These are phyloP conservation scores for Hymenoscyphus albidus DNA, from an alignment of 2,329 filamentous ascomycete species.

Conservation along the genomic window DNA sequence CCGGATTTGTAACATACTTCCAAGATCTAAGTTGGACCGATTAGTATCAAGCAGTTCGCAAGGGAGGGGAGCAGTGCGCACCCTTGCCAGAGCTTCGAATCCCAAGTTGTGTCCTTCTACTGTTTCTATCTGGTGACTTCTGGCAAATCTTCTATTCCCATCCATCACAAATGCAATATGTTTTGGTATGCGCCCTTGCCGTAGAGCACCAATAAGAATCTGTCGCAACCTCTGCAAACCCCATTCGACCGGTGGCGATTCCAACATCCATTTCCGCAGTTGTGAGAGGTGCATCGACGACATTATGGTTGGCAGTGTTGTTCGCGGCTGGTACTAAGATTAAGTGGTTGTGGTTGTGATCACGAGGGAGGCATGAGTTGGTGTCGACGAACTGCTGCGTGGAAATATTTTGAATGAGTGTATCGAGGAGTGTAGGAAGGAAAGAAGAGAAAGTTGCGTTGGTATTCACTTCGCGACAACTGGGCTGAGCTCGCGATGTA, in stretches of 20 bases:
- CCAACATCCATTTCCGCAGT: slow-evolving; percentile 71
- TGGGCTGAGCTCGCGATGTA: background rate
- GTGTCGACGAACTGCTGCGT: background rate
- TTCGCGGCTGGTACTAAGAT: background rate
- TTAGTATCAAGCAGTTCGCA: slow-evolving; percentile 17
- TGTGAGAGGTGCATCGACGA: slow-evolving; percentile 56
- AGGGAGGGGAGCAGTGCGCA: slow-evolving; percentile 39
- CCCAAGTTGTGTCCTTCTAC: slow-evolving; percentile 94
- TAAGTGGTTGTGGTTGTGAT: background rate
- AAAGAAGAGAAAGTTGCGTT: background rate
- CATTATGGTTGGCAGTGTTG: slow-evolving; percentile 22
- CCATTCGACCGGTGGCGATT: slow-evolving; percentile 91
- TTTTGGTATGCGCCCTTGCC: slow-evolving; percentile 86
- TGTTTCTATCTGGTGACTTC: slow-evolving; percentile 88
- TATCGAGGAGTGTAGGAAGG: background rate
- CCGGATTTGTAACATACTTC: slow-evolving; percentile 98
- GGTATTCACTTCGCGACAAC: background rate
- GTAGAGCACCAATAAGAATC: slow-evolving; percentile 80
- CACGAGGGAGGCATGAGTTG: background rate
- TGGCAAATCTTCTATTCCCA: slow-evolving; percentile 89
- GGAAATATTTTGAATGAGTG: background rate
- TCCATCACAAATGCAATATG: slow-evolving; percentile 99
- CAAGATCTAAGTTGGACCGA: slow-evolving; percentile 59
- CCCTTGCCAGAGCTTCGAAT: slow-evolving; percentile 88
- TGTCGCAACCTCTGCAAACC: slow-evolving; percentile 74